Conservation (phyloP, 2,329 filamentous ascomycete species). For the Botrytis medusae region DNA sequence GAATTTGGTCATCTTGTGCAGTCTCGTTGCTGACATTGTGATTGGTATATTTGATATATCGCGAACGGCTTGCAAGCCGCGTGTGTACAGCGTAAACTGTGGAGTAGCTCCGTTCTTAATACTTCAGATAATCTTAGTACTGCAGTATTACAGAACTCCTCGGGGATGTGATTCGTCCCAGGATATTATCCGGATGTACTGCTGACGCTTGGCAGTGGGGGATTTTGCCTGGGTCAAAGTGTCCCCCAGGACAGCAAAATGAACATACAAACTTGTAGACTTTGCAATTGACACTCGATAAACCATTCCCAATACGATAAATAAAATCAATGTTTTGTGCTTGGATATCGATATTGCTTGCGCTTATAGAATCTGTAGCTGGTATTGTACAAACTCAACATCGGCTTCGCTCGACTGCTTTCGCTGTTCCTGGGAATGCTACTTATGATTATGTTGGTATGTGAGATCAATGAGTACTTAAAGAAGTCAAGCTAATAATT, state of each 20-base stretch:
- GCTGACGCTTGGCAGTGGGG: constrained; percentile 8
- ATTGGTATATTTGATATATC: not conserved
- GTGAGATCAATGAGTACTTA: not conserved
- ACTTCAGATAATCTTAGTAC: not conserved
- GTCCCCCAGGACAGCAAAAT: not conserved
- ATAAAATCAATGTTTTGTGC: not conserved
- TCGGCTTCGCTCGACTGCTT: constrained; percentile 24
- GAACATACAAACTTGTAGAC: not conserved
- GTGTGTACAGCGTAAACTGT: not conserved
- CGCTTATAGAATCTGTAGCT: not conserved
- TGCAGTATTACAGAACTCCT: not conserved
- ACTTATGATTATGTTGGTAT: constrained; percentile 44
- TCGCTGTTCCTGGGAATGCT: constrained; percentile 28
- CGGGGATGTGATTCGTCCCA: not conserved
- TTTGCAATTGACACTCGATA: too few relatives aligned
- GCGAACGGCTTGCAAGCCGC: not conserved
- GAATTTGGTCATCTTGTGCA: not conserved
- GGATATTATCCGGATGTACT: not conserved
- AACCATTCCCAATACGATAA: too few relatives aligned
- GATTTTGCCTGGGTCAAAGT: not conserved
- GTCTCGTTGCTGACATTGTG: not conserved
- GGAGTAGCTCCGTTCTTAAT: not conserved
- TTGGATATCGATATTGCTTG: not conserved
- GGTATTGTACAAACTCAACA: not conserved
- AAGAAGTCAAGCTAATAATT: not conserved